phyloP scores from a whole-genome alignment of 352 stramenopile genomes.

The Globisporangium cederbergense region DNA sequence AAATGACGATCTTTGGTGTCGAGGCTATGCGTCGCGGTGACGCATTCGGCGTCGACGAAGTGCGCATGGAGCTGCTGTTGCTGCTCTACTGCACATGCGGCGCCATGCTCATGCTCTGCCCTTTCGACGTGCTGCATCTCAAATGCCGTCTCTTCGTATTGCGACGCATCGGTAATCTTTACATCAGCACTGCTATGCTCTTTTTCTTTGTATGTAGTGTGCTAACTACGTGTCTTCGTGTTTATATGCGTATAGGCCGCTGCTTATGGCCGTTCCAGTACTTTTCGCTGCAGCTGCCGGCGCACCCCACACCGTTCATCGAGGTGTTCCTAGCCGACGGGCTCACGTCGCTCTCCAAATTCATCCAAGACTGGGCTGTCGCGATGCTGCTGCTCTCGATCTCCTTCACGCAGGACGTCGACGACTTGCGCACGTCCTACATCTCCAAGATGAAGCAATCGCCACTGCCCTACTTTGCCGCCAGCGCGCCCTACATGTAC shows the following conservation, averaged over 20 bases:
- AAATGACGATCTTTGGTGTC: constrained; percentile 54
- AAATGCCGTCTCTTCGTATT: constrained; percentile 62
- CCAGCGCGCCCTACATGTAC: constrained; percentile 73
- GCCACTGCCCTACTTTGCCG: constrained; percentile 65
- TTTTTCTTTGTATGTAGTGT: neutral
- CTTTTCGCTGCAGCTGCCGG: constrained; percentile 46
- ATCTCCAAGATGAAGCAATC: constrained; percentile 72
- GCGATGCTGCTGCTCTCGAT: constrained; percentile 60
- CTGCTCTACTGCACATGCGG: constrained; percentile 52
- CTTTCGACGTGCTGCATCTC: constrained; percentile 64
- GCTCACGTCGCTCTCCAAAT: constrained; percentile 83
- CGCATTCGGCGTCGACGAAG: constrained; percentile 47
- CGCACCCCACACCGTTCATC: constrained; percentile 61
- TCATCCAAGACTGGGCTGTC: constrained; percentile 67
- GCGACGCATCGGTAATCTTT: constrained; percentile 34
- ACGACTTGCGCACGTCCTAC: constrained; percentile 50
- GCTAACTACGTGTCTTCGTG: neutral
- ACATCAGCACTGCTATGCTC: neutral
- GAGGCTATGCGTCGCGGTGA: constrained; percentile 36
- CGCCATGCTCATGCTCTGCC: constrained; percentile 50
- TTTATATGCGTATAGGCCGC: constrained; percentile 11
- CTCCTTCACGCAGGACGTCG: constrained; percentile 43
- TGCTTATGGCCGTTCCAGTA: constrained; percentile 73
- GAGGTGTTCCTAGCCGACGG: constrained; percentile 81
- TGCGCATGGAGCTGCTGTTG: constrained; percentile 65